Percentiles rank a stretch among this genome's conserved stretches.
Conservation (phyloP, 495 filamentous ascomycete species). For the Margaritispora aquatica region DNA sequence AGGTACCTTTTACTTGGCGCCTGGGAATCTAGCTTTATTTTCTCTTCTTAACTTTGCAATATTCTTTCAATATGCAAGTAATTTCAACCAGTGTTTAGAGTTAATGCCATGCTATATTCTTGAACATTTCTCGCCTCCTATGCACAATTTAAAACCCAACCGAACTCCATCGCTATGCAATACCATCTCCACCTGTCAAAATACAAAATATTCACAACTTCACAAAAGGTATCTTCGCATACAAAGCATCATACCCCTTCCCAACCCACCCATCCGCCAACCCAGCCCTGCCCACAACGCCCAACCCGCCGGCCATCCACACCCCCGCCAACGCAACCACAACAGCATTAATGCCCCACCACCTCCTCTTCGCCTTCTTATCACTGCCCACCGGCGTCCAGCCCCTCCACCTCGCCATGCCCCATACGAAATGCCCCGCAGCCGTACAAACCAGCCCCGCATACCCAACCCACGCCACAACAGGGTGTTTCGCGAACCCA, state of each 20-base stretch:
- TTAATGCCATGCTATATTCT: background rate
- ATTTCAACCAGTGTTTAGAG: background rate
- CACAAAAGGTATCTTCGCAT: slow-evolving; percentile 28
- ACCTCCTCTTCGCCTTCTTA: slow-evolving; percentile 47
- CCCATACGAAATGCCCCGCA: slow-evolving; percentile 77
- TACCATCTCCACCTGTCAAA: background rate
- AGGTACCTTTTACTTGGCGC: too few relatives aligned
- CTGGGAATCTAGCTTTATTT: too few relatives aligned
- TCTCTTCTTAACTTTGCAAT: too few relatives aligned
- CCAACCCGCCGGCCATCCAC: slow-evolving; percentile 79
- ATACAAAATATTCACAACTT: slow-evolving; percentile 10
- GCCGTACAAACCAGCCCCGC: slow-evolving; percentile 58
- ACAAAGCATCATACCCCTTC: slow-evolving; percentile 63
- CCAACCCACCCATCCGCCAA: slow-evolving; percentile 69
- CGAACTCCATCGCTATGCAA: slow-evolving; percentile 7
- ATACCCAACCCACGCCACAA: slow-evolving; percentile 63
- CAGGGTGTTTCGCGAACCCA: slow-evolving; percentile 65
- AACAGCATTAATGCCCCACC: slow-evolving; percentile 63
- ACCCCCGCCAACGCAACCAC: slow-evolving; percentile 48
- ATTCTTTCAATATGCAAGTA: too few relatives aligned
- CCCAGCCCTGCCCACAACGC: slow-evolving; percentile 70
- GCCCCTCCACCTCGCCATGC: slow-evolving; percentile 69
- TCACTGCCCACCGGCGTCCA: slow-evolving; percentile 38
- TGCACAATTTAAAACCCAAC: background rate
- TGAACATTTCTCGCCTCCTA: background rate